These are phyloP conservation scores for Myrica gale DNA, from an alignment of 306 rosid species.

Conservation along the genomic window DNA sequence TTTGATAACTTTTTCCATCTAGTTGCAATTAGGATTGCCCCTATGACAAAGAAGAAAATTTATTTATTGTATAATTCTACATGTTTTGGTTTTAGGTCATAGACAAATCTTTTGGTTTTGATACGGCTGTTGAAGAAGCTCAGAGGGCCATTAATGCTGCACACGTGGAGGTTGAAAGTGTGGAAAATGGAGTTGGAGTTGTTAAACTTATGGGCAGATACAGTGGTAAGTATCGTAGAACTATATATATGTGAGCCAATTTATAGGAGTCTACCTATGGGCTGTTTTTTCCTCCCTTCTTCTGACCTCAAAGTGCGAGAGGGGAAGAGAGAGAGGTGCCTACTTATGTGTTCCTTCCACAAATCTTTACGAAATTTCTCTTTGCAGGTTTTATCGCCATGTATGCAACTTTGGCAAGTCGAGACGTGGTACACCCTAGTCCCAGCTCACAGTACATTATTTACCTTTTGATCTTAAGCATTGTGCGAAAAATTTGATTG, in stretches of 20 bases:
- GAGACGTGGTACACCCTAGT: slow-evolving; percentile 77
- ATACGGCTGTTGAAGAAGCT: slow-evolving; percentile 98
- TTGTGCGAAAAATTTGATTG: slow-evolving; percentile 22
- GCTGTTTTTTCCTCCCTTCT: neutral
- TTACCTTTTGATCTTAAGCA: slow-evolving; percentile 12
- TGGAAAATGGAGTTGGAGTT: slow-evolving; percentile 88
- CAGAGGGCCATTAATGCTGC: slow-evolving; percentile 96
- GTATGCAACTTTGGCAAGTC: slow-evolving; percentile 91
- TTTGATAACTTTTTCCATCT: neutral
- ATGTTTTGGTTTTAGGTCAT: slow-evolving; percentile 64
- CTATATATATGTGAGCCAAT: neutral
- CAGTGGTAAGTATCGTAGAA: slow-evolving; percentile 51
- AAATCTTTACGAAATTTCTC: slow-evolving; percentile 35
- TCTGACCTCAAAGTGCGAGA: neutral
- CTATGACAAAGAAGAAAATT: neutral
- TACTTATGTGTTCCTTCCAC: slow-evolving; percentile 23
- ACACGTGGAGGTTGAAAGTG: slow-evolving; percentile 92
- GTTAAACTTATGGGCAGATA: slow-evolving; percentile 96
- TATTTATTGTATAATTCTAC: slow-evolving; percentile 14
- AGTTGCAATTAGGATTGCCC: neutral
- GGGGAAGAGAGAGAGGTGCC: neutral
- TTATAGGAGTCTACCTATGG: neutral
- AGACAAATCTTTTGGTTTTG: slow-evolving; percentile 98
- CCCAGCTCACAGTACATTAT: slow-evolving; percentile 17
- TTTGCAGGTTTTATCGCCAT: slow-evolving; percentile 93